phyloP scores from a whole-genome alignment of 1,139 yeast species.

The Scheffersomyces segobiensis region DNA sequence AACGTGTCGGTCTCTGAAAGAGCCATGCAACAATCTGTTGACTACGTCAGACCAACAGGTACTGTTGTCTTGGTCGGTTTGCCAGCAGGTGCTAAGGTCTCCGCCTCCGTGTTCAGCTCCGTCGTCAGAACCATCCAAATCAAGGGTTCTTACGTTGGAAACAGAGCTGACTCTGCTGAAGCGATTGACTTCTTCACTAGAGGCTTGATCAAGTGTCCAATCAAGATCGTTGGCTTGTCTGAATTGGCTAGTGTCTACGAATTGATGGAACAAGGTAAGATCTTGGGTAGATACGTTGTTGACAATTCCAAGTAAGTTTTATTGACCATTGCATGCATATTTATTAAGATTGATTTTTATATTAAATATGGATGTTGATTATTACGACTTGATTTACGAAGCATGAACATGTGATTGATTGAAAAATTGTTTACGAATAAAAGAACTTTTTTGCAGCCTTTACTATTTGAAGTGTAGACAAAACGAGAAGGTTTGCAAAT shows the following conservation, averaged over 20 bases:
- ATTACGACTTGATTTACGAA: not conserved
- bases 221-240: conserved; percentile 67
- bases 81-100: conserved; percentile 70
- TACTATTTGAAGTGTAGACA: not conserved
- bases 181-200: conserved; percentile 72
- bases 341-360: not conserved
- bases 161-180: conserved; percentile 77
- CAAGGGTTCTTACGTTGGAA: conserved; percentile 76
- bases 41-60: conserved; percentile 68
- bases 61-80: conserved; percentile 73
- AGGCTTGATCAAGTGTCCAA: conserved; percentile 70
- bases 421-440: not conserved
- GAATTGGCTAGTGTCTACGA: conserved; percentile 63
- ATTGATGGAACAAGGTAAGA: conserved; percentile 69
- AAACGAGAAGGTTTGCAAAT: not conserved
- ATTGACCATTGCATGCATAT: not conserved
- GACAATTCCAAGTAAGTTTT: conserved; percentile 56
- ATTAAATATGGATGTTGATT: not conserved
- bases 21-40: conserved; percentile 63
- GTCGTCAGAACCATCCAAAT: conserved; percentile 66
- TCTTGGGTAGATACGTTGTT: conserved; percentile 76
- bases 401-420: not conserved
- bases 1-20: conserved; percentile 72
- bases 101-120: conserved; percentile 62
- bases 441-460: not conserved